phyloP scores from a whole-genome alignment of 129 eudicot species.

The Artemisia annua region DNA sequence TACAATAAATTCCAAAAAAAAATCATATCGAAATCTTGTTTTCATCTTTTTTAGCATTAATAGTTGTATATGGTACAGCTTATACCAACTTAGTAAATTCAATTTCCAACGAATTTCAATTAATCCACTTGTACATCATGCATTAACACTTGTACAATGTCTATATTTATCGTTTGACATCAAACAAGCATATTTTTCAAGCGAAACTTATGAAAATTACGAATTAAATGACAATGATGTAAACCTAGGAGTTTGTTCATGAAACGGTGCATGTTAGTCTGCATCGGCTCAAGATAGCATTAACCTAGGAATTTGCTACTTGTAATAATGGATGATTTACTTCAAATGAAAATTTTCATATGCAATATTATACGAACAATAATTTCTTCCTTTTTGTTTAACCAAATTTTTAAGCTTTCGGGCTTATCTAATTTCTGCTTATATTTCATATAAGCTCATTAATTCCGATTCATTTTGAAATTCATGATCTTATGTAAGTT shows the following conservation, averaged over 20 bases:
- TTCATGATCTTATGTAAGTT: too few relatives aligned
- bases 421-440: too few relatives aligned
- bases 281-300: slow-evolving; percentile 40
- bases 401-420: too few relatives aligned
- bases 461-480: too few relatives aligned
- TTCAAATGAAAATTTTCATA: too few relatives aligned
- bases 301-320: not conserved
- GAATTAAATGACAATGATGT: not conserved
- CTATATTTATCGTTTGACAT: not conserved
- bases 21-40: slow-evolving; percentile 14
- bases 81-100: not conserved
- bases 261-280: slow-evolving; percentile 17
- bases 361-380: too few relatives aligned
- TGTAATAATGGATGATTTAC: too few relatives aligned
- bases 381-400: too few relatives aligned
- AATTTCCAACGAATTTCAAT: not conserved
- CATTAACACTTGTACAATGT: slow-evolving; percentile 14
- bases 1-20: slow-evolving; percentile 30
- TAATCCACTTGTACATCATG: slow-evolving; percentile 18
- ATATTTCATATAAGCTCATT: too few relatives aligned
- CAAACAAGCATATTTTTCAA: not conserved
- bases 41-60: slow-evolving; percentile 18
- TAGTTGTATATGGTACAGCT: slow-evolving; percentile 19
- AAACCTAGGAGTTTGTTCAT: not conserved
- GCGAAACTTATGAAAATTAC: slow-evolving; percentile 19